A percentile compares a stretch with the other conserved stretches of the same genome.
These are phyloP conservation scores for Acanthamoeba healyi DNA, from an alignment of 208 protist genomes.

Conservation along the genomic window DNA sequence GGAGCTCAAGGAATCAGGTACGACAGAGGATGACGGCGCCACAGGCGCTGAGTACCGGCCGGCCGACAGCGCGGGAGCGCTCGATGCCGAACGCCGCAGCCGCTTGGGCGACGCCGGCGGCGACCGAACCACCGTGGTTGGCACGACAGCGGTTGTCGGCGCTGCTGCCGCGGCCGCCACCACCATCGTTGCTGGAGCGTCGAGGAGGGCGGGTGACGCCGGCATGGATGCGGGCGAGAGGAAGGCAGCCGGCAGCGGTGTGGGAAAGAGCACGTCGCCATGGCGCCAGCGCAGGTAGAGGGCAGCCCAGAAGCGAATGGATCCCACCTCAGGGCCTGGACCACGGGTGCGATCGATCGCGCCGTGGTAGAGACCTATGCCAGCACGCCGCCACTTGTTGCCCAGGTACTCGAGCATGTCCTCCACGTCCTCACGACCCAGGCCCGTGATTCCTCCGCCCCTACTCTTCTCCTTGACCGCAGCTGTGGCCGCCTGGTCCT, in stretches of 20 bases:
- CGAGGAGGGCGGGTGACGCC: neutral
- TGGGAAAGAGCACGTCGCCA: constrained; percentile 13
- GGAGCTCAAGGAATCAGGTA: neutral
- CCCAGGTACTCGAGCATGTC: constrained; percentile 50
- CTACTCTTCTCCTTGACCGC: neutral
- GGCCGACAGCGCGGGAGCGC: neutral
- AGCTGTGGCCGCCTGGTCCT: neutral
- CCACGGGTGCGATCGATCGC: constrained; percentile 11
- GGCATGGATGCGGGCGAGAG: constrained; percentile 7
- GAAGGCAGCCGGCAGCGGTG: neutral
- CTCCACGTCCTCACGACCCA: constrained; percentile 33
- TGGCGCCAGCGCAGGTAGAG: constrained; percentile 56
- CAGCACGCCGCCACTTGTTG: constrained; percentile 43
- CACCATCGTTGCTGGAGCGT: constrained; percentile 10
- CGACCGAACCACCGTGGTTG: neutral
- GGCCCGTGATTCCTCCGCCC: neutral
- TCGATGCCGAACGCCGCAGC: neutral
- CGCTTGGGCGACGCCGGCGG: constrained; percentile 1
- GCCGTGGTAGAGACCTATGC: constrained; percentile 33
- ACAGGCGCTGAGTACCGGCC: neutral
- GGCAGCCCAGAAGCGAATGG: constrained; percentile 48
- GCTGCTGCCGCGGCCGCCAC: neutral
- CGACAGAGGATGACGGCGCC: neutral
- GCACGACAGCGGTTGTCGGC: neutral
- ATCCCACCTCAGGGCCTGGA: neutral